These are phyloP conservation scores for Houttuynia cordata DNA, from an alignment of 164 flowering plant genomes.

Conservation along the genomic window DNA sequence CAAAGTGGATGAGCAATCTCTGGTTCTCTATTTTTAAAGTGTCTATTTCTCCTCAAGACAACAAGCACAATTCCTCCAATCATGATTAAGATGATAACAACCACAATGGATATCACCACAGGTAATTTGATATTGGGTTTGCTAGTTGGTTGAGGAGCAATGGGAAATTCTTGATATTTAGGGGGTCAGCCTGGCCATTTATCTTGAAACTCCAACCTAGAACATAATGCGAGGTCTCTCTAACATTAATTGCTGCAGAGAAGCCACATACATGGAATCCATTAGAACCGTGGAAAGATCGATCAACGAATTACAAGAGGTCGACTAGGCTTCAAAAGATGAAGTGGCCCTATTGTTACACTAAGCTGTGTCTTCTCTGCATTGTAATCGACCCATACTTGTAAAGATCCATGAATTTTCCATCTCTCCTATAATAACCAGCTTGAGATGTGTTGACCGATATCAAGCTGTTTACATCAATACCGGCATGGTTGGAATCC, in stretches of 20 bases:
- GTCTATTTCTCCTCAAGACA: conserved; percentile 21
- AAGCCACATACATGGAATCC: conserved; percentile 58
- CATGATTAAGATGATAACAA: conserved; percentile 7
- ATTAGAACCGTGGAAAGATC: conserved; percentile 38
- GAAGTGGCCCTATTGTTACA: conserved; percentile 31
- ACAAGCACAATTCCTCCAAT: conserved; percentile 14
- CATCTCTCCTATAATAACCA: conserved; percentile 1
- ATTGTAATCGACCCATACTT: conserved; percentile 65
- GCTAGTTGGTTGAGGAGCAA: conserved; percentile 28
- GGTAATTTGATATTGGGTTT: conserved; percentile 21
- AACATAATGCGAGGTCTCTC: conserved; percentile 19
- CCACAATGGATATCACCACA: conserved; percentile 6
- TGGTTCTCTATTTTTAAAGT: conserved; percentile 40
- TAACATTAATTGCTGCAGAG: conserved; percentile 55
- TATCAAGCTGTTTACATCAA: conserved; percentile 41
- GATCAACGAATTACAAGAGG: conserved; percentile 23
- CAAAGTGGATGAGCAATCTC: conserved; percentile 46
- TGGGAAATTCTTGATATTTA: conserved; percentile 26
- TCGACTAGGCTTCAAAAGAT: conserved; percentile 24
- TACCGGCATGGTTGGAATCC: conserved; percentile 62
- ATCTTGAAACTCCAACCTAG: conserved; percentile 28
- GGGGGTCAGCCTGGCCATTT: conserved; percentile 16
- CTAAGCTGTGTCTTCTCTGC: conserved; percentile 16
- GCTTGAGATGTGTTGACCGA: conserved; percentile 40
- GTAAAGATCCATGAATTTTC: conserved; percentile 15